Percentiles rank a stretch among this genome's conserved stretches.
phyloP scores from a whole-genome alignment of 208 protist species.

The Borovskyia barvae region DNA sequence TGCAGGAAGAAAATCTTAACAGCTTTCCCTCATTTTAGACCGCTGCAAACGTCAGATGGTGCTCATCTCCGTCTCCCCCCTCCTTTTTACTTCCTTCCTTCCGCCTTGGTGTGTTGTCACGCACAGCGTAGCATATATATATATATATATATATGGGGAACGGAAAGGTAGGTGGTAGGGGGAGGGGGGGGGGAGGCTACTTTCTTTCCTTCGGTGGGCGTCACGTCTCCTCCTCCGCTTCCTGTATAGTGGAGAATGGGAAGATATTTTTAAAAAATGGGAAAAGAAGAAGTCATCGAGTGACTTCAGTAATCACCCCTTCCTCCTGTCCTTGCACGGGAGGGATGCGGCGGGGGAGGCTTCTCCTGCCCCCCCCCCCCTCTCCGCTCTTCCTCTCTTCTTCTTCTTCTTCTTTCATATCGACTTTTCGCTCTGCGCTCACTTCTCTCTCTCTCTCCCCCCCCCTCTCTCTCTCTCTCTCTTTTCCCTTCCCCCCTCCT shows the following conservation, averaged over 20 bases:
- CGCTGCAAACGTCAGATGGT: too few relatives aligned
- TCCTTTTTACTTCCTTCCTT: background rate
- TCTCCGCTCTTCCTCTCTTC: background rate
- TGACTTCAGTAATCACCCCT: too few relatives aligned
- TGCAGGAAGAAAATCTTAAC: too few relatives aligned
- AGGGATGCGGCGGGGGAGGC: too few relatives aligned
- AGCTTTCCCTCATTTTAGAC: background rate
- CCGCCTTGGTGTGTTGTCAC: too few relatives aligned
- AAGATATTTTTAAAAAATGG: too few relatives aligned
- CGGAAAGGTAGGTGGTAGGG: background rate
- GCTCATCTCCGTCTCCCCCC: background rate
- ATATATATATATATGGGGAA: too few relatives aligned
- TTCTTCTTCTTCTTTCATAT: background rate
- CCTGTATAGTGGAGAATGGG: too few relatives aligned
- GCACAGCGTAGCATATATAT: too few relatives aligned
- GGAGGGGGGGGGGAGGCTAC: too few relatives aligned
- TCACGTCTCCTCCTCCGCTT: background rate
- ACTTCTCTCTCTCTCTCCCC: background rate
- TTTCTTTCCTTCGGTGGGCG: background rate
- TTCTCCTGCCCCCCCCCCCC: background rate
- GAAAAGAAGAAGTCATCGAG: too few relatives aligned
- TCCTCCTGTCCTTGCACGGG: too few relatives aligned
- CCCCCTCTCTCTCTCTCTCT: background rate
- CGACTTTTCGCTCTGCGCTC: background rate
- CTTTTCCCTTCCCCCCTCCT: background rate